Base-by-base conservation (phyloP, 345 rosid species). In the Acer campestre region DNA sequence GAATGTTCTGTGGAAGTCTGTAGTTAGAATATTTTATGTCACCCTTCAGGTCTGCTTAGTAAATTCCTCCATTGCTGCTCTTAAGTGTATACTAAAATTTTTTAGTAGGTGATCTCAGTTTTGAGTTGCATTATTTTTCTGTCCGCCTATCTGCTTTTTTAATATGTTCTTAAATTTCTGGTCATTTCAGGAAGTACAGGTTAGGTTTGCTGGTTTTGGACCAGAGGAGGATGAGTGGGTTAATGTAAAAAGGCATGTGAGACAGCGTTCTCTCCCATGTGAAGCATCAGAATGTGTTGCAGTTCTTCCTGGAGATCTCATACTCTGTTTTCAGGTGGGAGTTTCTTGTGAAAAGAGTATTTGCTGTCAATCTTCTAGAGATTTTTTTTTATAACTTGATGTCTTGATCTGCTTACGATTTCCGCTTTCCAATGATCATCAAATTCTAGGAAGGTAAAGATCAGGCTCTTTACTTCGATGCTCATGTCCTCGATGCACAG, bases 281-380 rank as follows among this genome's bases (percentile, higher is more conserved):
- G 99, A 97, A 90, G 93, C 98, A 80, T 88, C 98, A 6, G 99
- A 97, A 83, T 97, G 99, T 80, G 98, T 93, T 83, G 98, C 92
- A n/a, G 98, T 97, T 82, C 97, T 97, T 85, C 93, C 98, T 1
- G 98, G 98, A 77, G 99, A 97, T 84, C 94, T 93, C 79, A 89
- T 93, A 40, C 98, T 97, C 75, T 97, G 98, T 86, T 97, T 97
- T 90, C 99, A 94, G 98, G 99, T 94, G 65, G 25, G 74, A 76
- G 58, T 72, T 51, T 81, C 63, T 35, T 20, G 63, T 58, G 29
- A 70, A 13, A 29, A 12, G 10, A 31, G 2, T 29, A 7, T 23
- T 12, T 48, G 27, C 67, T 0, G 22, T 66, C 46, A 46, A 70
- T 25, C 61, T 9, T 42, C 22, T 23, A 59, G 48, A 59, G 65